Evolutionary conservation across 2,329 filamentous ascomycete genomes (phyloP).

Genomic region (Penicillium sp.): DNA sequence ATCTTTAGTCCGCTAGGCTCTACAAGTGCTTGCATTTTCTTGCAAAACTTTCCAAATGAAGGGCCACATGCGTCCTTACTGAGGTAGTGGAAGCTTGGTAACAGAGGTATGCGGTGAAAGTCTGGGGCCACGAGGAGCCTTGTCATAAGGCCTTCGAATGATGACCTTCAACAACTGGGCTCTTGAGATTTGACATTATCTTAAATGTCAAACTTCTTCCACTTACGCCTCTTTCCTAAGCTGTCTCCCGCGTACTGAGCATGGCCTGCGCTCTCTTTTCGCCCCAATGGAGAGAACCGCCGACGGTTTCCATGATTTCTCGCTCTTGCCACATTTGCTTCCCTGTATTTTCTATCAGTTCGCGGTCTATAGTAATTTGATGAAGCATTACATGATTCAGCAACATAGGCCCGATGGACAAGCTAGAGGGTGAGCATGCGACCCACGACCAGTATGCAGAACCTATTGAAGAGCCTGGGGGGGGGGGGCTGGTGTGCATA

Average conservation of each 20-base stretch:
- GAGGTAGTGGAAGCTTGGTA: no score
- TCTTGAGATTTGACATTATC: no score
- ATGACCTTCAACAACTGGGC: no score
- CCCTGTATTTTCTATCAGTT: not conserved
- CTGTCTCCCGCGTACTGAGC: not conserved
- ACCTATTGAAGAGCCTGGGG: conserved; percentile 13
- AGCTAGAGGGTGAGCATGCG: conserved; percentile 16
- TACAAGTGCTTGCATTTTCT: no score
- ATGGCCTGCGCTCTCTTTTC: not conserved
- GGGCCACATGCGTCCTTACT: no score
- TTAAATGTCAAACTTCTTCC: no score
- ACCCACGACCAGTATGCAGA: conserved; percentile 10
- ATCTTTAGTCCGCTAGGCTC: no score
- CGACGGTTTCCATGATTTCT: conserved; percentile 9
- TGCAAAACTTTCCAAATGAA: no score
- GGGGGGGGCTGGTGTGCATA: conserved; percentile 17
- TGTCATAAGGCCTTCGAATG: no score
- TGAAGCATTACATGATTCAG: not conserved
- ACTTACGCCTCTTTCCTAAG: no score
- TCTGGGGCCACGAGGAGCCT: no score
- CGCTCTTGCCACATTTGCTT: not conserved
- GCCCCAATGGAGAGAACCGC: conserved; percentile 6
- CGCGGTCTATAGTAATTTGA: not conserved
- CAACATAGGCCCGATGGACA: conserved; percentile 22
- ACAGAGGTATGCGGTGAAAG: no score